Evolutionary conservation across 208 protist genomes (phyloP), one percentile per base, ranked within the genome.

Genomic region (Crithidia sp.): DNA sequence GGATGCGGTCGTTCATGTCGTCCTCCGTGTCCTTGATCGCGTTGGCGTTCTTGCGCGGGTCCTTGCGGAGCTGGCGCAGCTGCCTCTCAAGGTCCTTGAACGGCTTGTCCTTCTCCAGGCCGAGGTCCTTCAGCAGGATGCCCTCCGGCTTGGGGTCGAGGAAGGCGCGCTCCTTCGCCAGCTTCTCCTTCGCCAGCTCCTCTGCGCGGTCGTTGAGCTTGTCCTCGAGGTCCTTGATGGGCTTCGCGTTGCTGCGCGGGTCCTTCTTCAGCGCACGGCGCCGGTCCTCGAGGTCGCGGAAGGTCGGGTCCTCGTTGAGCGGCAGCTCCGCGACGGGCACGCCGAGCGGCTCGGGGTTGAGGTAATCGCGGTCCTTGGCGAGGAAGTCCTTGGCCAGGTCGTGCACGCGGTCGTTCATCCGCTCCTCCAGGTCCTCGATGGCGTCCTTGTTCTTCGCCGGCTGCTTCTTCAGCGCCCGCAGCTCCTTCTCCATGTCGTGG

Each of bases 131-230:
- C n/a, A 93, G 57, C 36, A 87, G 87, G 53, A 95, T 74, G 37
- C 91, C 91, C 66, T 92, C 81, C 43, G 91, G 86, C 61, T 89
- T 77, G 37, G 61, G 72, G 45, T 93, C 85, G n/a, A 96, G 83
- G 77, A 86, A 96, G 54, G 75, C 74, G 70, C 91, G 84, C 40
- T 95, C 91, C 75, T 82, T 83, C 74, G 75, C 73, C 28, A 93
- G 64, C 76, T 85, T 92, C 57, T 90, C 88, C 19, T 67, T 59
- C 14, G 91, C 91, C 41, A 95, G 64, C 57, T 77, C 54, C 9
- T 91, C 79, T 5, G 79, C 88, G 40, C 84, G 88, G 40, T 82
- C 84, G 70, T 88, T 93, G 12, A 95, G 80, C 53, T 75, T 45
- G 49, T 85, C 75, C 74, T 93, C 84, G 37, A 92, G 69, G 5